A percentile compares a stretch with the other conserved stretches of the same genome.
These are phyloP conservation scores for Talaromyces stipitatus DNA, from an alignment of 495 filamentous ascomycete species.

Conservation along the genomic window DNA sequence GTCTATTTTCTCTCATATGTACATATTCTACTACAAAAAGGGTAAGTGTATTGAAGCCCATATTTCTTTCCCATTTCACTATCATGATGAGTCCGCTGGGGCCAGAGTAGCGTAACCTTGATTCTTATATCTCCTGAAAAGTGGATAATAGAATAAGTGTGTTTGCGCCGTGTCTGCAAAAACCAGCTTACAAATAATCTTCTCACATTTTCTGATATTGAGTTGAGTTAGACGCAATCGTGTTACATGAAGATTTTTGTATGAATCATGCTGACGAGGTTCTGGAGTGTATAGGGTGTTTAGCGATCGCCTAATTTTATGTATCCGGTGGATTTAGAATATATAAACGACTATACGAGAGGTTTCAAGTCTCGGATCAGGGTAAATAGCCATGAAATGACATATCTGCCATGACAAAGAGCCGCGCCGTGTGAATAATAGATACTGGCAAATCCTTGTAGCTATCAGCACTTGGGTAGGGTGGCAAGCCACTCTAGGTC, in stretches of 20 bases:
- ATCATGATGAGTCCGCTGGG: constrained; percentile 47
- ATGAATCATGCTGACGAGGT: not conserved
- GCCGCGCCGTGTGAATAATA: no score
- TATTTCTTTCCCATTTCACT: not conserved
- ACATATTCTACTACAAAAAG: not conserved
- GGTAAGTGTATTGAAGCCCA: not conserved
- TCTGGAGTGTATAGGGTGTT: not conserved
- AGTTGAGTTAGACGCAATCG: no score
- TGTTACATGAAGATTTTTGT: not conserved
- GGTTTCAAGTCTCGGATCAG: no score
- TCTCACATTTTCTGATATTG: constrained; percentile 42
- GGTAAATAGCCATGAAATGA: no score
- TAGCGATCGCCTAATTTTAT: no score
- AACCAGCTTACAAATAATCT: constrained; percentile 44
- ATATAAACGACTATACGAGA: not conserved
- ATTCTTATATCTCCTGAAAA: not conserved
- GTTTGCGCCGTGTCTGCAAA: constrained; percentile 41
- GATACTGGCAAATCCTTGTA: no score
- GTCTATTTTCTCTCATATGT: not conserved
- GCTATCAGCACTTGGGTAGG: no score
- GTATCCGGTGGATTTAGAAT: no score
- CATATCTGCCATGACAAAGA: no score
- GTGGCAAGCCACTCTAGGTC: constrained; percentile 9
- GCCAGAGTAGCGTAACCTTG: constrained; percentile 46
- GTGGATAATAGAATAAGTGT: not conserved